These are phyloP conservation scores for Trichoderma asperelloides DNA, from an alignment of 495 filamentous ascomycete species.

Conservation along the genomic window DNA sequence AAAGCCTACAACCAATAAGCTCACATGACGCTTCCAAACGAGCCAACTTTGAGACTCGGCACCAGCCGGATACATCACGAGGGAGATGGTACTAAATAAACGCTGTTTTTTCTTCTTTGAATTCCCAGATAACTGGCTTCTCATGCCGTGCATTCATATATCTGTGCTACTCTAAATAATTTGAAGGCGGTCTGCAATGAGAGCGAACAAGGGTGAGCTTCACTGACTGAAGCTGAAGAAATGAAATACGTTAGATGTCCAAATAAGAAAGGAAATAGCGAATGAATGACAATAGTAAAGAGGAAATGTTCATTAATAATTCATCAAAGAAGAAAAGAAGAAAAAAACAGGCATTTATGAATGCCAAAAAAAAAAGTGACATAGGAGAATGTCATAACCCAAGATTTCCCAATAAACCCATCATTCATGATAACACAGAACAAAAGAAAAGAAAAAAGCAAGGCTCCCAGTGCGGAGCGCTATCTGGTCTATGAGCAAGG, in stretches of 20 bases:
- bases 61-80: conserved; percentile 3
- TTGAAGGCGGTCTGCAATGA: neutral
- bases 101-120: neutral
- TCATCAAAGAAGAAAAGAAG: too few species aligned
- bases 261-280: too few species aligned
- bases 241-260: too few species aligned
- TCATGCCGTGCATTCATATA: too few species aligned
- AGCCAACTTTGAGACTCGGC: neutral
- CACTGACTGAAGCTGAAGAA: too few species aligned
- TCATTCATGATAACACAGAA: neutral
- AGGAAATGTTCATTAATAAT: too few species aligned
- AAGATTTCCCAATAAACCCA: neutral
- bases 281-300: too few species aligned
- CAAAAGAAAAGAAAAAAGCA: neutral
- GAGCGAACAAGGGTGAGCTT: too few species aligned
- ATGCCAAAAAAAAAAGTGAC: neutral
- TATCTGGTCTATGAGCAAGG: neutral
- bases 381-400: neutral
- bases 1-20: neutral
- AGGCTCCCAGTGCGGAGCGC: neutral
- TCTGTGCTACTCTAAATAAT: neutral
- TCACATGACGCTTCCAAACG: neutral
- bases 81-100: neutral
- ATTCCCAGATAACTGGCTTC: too few species aligned
- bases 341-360: neutral